These are phyloP conservation scores for Plasmodium knowlesi DNA, from an alignment of 169 alveolate species.

Conservation along the genomic window DNA sequence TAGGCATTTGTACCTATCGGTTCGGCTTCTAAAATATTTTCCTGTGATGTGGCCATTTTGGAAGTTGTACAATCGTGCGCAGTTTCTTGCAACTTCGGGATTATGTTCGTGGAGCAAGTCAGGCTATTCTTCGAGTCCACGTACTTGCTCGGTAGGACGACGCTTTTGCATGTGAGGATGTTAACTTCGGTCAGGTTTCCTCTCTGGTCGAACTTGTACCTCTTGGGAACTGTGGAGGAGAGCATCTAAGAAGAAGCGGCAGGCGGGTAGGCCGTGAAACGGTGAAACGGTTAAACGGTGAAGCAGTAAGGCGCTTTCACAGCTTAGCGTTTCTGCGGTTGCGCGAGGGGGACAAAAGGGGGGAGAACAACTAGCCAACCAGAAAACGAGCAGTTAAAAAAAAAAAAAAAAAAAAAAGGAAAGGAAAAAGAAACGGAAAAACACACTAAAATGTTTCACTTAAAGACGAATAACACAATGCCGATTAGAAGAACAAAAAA, in stretches of 20 bases:
- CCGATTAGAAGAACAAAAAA: background rate
- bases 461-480: background rate
- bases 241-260: constrained; percentile 45
- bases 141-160: constrained; percentile 22
- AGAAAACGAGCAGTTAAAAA: background rate
- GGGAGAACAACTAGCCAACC: background rate
- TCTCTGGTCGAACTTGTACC: constrained; percentile 45
- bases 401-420: background rate
- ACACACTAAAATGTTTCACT: background rate
- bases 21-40: constrained; percentile 15
- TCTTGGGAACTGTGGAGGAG: constrained; percentile 42
- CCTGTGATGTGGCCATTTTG: constrained; percentile 43
- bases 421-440: background rate
- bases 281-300: background rate
- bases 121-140: constrained; percentile 16
- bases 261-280: no score
- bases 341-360: background rate
- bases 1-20: constrained; percentile 28
- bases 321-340: background rate
- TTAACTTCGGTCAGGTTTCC: constrained; percentile 49
- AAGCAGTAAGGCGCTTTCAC: background rate
- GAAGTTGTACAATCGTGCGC: background rate
- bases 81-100: constrained; percentile 34
- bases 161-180: constrained; percentile 35
- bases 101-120: constrained; percentile 27